phyloP scores from a whole-genome alignment of 2,329 filamentous ascomycete genomes.

The Colletotrichum abscissum region DNA sequence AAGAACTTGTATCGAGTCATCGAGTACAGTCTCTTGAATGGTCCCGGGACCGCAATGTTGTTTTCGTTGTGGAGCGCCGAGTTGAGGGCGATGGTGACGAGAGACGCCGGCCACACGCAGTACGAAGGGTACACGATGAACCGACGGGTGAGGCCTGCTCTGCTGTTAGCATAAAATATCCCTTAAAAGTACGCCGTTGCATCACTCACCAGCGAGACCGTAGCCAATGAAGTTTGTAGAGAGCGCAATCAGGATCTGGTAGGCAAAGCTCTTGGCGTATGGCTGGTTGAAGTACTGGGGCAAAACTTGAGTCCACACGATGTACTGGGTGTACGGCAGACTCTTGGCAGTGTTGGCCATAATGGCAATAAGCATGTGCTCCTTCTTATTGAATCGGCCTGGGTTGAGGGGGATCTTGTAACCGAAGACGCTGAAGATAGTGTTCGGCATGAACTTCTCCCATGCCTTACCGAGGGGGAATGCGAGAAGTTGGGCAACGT shows the following conservation, averaged over 20 bases:
- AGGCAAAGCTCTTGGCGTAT: conserved; percentile 59
- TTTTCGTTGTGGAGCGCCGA: conserved; percentile 58
- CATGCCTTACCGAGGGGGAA: conserved; percentile 65
- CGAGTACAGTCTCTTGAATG: conserved; percentile 52
- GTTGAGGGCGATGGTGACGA: conserved; percentile 63
- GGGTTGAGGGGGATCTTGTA: conserved; percentile 63
- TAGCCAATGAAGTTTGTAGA: conserved; percentile 67
- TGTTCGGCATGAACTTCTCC: conserved; percentile 63
- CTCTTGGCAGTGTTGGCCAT: conserved; percentile 67
- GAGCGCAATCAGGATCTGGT: conserved; percentile 61
- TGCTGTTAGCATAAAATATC: background rate
- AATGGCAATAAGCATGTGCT: conserved; percentile 69
- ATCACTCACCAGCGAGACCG: conserved; percentile 58
- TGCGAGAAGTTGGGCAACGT: conserved; percentile 67
- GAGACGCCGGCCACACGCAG: conserved; percentile 64
- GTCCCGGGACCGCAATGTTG: conserved; percentile 53
- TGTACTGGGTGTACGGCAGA: conserved; percentile 60
- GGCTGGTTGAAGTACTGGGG: conserved; percentile 62
- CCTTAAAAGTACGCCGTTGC: background rate
- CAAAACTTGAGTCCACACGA: conserved; percentile 60
- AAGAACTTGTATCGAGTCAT: conserved; percentile 62
- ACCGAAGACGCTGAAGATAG: conserved; percentile 58
- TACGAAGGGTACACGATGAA: conserved; percentile 65
- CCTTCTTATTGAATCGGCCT: conserved; percentile 68
- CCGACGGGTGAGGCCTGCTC: conserved; percentile 48